Evolutionary conservation across 1,139 yeast species (phyloP), one percentile per base, ranked within the genome.

Genomic region (Yamadazyma taylorii): DNA sequence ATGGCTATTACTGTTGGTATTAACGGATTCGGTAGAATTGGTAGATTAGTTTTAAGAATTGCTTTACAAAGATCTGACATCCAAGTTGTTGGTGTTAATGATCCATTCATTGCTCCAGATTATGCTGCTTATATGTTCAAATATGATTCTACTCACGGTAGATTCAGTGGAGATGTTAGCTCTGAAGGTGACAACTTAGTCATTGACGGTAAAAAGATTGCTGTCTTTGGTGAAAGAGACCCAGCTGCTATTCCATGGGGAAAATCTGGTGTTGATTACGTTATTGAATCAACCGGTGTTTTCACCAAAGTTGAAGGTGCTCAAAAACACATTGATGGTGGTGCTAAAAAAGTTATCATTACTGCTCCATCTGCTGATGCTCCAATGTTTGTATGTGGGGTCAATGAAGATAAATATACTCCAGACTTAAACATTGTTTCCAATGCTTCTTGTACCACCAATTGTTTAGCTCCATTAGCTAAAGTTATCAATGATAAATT

Each of bases 11-110:
- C 61, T 46, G 73, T 84, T 66, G 92, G 92, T 75, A 85, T 84
- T 67, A 84, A 84, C 82, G 92, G 92, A 61, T 84, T 84, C 82
- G 94, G 94, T 57, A 81, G 94, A 70, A 84, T 84, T 56, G 94
- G 94, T 53, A 87, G 94, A 71, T 79, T 84, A 61, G 94, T 85
- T 52, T 74, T 83, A 63, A 81, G 94, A 77, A 77, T 82, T 61
- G 92, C 92, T 51, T 72, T 83, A 55, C 54, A 59, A 50, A 78
- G 85, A 78, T 69, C 75, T 52, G 85, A 79, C 75, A 81, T 84
- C 58, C 73, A 80, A 60, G 85, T 84, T 53, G 87, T 83, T 46
- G 90, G 89, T 56, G 71, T 84, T 76, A 84, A 84, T 64, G 90
- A 84, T 68, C 94, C 94, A 50, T 84, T 84, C 78, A 84, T 84